Conservation (phyloP, 495 filamentous ascomycete species). For the Aspergillus incahuasiensis region DNA sequence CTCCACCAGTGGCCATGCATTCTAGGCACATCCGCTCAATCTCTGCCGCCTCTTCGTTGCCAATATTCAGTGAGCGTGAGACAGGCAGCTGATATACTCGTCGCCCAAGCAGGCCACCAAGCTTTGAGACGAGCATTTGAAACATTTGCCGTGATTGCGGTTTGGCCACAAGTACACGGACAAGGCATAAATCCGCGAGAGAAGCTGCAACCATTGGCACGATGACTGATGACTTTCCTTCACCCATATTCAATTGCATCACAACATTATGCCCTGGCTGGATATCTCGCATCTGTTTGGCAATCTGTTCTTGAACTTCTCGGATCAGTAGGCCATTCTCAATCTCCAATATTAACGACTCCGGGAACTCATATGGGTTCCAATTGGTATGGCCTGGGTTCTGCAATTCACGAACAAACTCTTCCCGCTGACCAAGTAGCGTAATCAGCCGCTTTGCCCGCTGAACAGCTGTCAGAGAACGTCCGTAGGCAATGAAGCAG, state of each 20-base stretch:
- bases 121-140: conserved; percentile 52
- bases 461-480: conserved; percentile 36
- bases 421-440: conserved; percentile 13
- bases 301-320: conserved; percentile 55
- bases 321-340: conserved; percentile 62
- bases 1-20: conserved; percentile 47
- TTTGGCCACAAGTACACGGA: conserved; percentile 59
- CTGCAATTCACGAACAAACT: conserved; percentile 47
- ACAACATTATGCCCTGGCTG: conserved; percentile 41
- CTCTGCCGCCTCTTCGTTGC: conserved; percentile 13
- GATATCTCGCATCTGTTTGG: conserved; percentile 51
- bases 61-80: conserved; percentile 47
- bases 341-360: conserved; percentile 60
- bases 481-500: conserved; percentile 30
- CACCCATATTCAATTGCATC: conserved; percentile 73
- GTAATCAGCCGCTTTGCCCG: conserved; percentile 32
- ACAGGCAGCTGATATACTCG: conserved; percentile 60
- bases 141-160: conserved; percentile 60
- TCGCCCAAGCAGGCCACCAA: conserved; percentile 57
- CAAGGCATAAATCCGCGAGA: conserved; percentile 50
- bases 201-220: conserved; percentile 56
- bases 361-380: conserved; percentile 48
- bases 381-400: conserved; percentile 54
- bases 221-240: conserved; percentile 71
- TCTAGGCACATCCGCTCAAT: conserved; percentile 26